phyloP scores from a whole-genome alignment of 768 basidiomycete species.

The Tricholomella constricta region DNA sequence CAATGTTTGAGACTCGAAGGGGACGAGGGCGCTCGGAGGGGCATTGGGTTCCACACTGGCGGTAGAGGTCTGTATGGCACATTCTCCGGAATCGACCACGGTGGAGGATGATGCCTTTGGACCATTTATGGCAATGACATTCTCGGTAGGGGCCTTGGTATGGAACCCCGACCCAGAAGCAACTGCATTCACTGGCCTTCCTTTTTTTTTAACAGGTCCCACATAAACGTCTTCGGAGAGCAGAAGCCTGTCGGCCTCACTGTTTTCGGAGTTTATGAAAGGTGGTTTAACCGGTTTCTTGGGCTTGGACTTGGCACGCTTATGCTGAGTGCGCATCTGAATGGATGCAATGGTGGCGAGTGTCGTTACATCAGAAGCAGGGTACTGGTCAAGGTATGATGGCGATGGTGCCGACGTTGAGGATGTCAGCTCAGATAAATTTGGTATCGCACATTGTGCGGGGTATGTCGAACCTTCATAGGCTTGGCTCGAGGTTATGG shows the following conservation, averaged over 20 bases:
- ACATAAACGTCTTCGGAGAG: constrained; percentile 43
- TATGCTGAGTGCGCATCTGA: constrained; percentile 21
- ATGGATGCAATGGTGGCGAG: constrained; percentile 22
- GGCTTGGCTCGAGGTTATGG: background rate
- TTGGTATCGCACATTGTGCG: background rate
- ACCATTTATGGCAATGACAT: constrained; percentile 28
- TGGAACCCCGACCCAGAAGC: constrained; percentile 23
- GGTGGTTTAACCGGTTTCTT: constrained; percentile 15
- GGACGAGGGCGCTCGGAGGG: background rate
- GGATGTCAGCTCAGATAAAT: background rate
- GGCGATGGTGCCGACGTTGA: constrained; percentile 2
- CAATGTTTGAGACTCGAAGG: background rate
- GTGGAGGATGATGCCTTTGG: background rate
- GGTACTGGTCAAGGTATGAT: constrained; percentile 6
- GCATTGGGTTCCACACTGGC: background rate
- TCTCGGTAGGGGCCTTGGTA: constrained; percentile 16
- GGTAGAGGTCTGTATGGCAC: background rate
- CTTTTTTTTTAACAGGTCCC: constrained; percentile 49
- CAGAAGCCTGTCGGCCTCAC: constrained; percentile 46
- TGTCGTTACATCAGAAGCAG: constrained; percentile 9
- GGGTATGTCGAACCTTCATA: background rate
- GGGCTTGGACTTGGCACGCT: constrained; percentile 17
- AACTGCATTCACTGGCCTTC: constrained; percentile 34
- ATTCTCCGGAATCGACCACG: background rate
- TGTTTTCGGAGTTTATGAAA: constrained; percentile 17